A percentile compares a stretch with the other conserved stretches of the same genome.
These are phyloP conservation scores for Lignosus rhinocerotis DNA, from an alignment of 1,284 basidiomycete genomes.

Conservation along the genomic window DNA sequence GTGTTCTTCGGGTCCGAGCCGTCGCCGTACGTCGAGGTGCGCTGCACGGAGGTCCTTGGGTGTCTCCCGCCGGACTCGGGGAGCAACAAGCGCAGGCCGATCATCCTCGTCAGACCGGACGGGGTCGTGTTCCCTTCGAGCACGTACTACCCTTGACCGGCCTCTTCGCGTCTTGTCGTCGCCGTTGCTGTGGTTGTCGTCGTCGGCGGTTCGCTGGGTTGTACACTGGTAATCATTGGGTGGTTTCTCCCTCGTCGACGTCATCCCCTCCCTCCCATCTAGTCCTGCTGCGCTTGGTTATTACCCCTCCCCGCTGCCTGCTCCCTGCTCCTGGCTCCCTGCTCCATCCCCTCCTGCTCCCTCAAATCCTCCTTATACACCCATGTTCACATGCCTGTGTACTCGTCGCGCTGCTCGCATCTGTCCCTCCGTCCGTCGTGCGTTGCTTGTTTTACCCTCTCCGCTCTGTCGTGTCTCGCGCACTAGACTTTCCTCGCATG, in stretches of 20 bases:
- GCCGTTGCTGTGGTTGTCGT: conserved; percentile 18
- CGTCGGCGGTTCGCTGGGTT: not conserved
- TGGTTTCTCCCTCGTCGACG: conserved; percentile 12
- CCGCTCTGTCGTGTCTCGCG: conserved; percentile 1
- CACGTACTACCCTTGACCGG: conserved; percentile 73
- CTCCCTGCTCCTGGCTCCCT: not conserved
- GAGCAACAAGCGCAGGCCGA: conserved; percentile 67
- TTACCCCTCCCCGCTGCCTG: not conserved
- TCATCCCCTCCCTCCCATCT: conserved; percentile 5
- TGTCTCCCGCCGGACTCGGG: conserved; percentile 72
- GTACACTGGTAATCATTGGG: conserved; percentile 9
- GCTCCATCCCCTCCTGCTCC: not conserved
- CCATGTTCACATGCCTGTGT: not conserved
- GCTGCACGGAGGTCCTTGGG: conserved; percentile 86
- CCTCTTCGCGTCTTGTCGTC: conserved; percentile 6
- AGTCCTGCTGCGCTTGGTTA: conserved; percentile 1
- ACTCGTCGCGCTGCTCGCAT: conserved; percentile 8
- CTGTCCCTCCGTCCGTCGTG: not conserved
- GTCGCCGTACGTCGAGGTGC: conserved; percentile 83
- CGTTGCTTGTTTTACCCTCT: conserved; percentile 1
- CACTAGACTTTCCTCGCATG: conserved; percentile 26
- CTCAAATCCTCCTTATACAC: not conserved
- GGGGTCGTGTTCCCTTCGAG: conserved; percentile 92
- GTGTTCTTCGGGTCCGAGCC: conserved; percentile 91
- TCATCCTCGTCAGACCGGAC: conserved; percentile 85